A percentile compares a stretch with the other conserved stretches of the same genome.
phyloP scores from a whole-genome alignment of 2,329 filamentous ascomycete genomes.

The Aspergillus persii region DNA sequence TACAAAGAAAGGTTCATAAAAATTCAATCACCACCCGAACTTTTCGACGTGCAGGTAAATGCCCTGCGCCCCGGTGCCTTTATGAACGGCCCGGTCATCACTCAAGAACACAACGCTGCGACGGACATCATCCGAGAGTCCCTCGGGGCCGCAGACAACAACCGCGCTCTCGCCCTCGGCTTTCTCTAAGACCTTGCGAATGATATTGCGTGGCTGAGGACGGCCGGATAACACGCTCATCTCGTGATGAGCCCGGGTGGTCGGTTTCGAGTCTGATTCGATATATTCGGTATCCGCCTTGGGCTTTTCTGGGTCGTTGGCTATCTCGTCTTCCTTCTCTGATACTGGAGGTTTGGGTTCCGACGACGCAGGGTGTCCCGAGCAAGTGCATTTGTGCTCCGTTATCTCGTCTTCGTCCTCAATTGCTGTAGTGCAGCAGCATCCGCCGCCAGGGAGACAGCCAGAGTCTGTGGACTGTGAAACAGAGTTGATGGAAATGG shows the following conservation, averaged over 20 bases:
- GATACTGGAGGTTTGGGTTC: slow-evolving; percentile 1
- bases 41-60: slow-evolving; percentile 60
- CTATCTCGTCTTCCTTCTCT: not conserved
- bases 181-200: slow-evolving; percentile 56
- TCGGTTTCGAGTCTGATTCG: slow-evolving; percentile 8
- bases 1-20: not conserved
- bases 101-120: slow-evolving; percentile 55
- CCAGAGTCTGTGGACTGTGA: slow-evolving; percentile 14
- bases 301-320: not conserved
- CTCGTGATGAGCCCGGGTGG: not conserved
- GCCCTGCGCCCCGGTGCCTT: slow-evolving; percentile 65
- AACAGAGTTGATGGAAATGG: slow-evolving; percentile 19
- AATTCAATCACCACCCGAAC: slow-evolving; percentile 46
- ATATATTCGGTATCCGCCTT: not conserved
- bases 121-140: slow-evolving; percentile 56
- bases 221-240: slow-evolving; percentile 48
- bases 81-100: slow-evolving; percentile 66
- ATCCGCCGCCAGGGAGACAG: slow-evolving; percentile 34
- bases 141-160: slow-evolving; percentile 59
- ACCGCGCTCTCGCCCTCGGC: slow-evolving; percentile 63
- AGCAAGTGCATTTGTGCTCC: slow-evolving; percentile 38
- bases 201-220: slow-evolving; percentile 51
- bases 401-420: slow-evolving; percentile 44
- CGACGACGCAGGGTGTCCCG: slow-evolving; percentile 20
- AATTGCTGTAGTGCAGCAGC: slow-evolving; percentile 50